Percentiles rank a stretch among this genome's conserved stretches.
phyloP scores from a whole-genome alignment of 257 asterid genomes.

The Nicotiana attenuata region DNA sequence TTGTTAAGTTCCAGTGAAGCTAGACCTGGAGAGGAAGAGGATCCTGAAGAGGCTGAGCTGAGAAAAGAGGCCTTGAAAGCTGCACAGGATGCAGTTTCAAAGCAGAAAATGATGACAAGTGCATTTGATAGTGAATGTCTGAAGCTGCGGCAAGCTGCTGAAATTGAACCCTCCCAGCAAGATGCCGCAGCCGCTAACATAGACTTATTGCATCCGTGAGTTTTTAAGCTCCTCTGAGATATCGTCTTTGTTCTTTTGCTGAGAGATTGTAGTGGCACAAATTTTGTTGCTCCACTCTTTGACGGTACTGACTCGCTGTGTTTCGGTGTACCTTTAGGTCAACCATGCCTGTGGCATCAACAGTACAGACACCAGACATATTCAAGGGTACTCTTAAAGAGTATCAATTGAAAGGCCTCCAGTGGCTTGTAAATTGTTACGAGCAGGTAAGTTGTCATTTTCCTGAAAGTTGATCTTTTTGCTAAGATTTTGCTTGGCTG shows the following conservation, averaged over 20 bases:
- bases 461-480: conserved; percentile 10
- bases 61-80: conserved; percentile 95
- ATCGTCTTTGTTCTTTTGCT: conserved; percentile 6
- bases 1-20: conserved; percentile 52
- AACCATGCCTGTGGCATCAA: conserved; percentile 94
- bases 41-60: conserved; percentile 88
- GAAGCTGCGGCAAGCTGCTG: conserved; percentile 63
- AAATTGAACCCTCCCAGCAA: conserved; percentile 49
- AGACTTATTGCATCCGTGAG: conserved; percentile 94
- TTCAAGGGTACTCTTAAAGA: conserved; percentile 92
- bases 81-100: conserved; percentile 97
- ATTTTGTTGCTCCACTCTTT: background rate
- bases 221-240: conserved; percentile 2
- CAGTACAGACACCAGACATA: conserved; percentile 79
- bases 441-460: conserved; percentile 61
- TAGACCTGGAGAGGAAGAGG: conserved; percentile 60
- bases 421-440: conserved; percentile 98
- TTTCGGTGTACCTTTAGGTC: conserved; percentile 48
- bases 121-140: conserved; percentile 79
- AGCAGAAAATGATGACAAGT: conserved; percentile 83
- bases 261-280: background rate
- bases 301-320: conserved; percentile 9
- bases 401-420: conserved; percentile 94
- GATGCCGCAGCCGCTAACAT: conserved; percentile 72
- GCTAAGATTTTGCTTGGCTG: conserved; percentile 9